These are phyloP conservation scores for Cystofilobasidium bisporidii DNA, from an alignment of 768 basidiomycete genomes.

Conservation along the genomic window DNA sequence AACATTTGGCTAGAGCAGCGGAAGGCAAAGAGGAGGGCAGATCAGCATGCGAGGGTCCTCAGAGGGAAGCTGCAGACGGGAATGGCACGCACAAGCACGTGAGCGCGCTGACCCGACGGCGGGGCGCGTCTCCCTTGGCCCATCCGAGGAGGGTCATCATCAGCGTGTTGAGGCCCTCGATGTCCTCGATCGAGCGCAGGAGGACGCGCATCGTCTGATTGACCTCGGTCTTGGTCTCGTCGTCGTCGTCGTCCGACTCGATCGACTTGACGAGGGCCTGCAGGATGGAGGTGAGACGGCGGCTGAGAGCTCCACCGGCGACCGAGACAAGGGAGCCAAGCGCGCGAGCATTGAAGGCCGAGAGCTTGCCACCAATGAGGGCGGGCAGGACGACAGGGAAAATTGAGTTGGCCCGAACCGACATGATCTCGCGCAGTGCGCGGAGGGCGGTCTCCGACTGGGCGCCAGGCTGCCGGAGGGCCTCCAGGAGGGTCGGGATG, in stretches of 20 bases:
- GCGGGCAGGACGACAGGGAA: constrained; percentile 97
- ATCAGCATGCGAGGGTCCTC: background rate
- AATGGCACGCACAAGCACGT: constrained; percentile 48
- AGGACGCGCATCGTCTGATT: constrained; percentile 66
- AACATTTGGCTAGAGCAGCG: constrained; percentile 52
- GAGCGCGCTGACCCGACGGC: constrained; percentile 68
- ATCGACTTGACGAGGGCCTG: constrained; percentile 65
- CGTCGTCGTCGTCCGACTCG: constrained; percentile 51
- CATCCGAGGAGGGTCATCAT: constrained; percentile 84
- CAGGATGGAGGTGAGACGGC: constrained; percentile 66
- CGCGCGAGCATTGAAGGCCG: constrained; percentile 88
- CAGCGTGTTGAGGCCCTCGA: constrained; percentile 77
- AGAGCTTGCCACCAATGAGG: constrained; percentile 78
- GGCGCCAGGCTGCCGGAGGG: constrained; percentile 82
- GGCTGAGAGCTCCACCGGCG: constrained; percentile 80
- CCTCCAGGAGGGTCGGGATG: constrained; percentile 86
- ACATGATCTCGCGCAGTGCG: constrained; percentile 89
- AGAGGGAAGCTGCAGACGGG: background rate
- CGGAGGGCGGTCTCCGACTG: constrained; percentile 91
- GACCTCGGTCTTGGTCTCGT: constrained; percentile 61
- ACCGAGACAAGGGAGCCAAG: constrained; percentile 84
- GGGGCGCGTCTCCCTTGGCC: constrained; percentile 65
- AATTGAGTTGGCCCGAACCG: constrained; percentile 81
- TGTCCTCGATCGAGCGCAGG: constrained; percentile 67
- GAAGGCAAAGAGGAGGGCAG: background rate